Evolutionary conservation across 2,329 filamentous ascomycete genomes (phyloP), one percentile per base, ranked within the genome.

Genomic region (Dactylella cylindrospora): DNA sequence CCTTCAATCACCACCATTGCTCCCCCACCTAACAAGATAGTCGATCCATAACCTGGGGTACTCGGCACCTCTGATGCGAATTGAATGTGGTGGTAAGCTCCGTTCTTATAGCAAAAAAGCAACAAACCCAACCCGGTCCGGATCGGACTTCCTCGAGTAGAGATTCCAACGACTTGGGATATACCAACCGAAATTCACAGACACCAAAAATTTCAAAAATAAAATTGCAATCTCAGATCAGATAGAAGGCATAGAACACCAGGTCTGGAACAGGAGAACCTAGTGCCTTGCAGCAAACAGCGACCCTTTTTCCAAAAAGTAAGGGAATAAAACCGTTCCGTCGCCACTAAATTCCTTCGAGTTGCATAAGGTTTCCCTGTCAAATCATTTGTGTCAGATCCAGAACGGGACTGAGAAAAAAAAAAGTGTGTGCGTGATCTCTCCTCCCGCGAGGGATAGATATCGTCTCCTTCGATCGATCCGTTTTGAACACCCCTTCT

Each of bases 271-370:
- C 47, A 53, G 55, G 55, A 53, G 54, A 61, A 53, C 55, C 47
- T 52, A 49, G 55, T 61, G 53, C 55, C 55, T n/a, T 61, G 55
- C 55, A 61, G 55, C 33, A 38, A 19, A 38, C n/a, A n/a, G n/a
- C n/a, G n/a, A n/a, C n/a, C n/a, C n/a, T n/a, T n/a, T n/a, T n/a
- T n/a, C n/a, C n/a, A n/a, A n/a, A n/a, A n/a, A n/a, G n/a, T n/a
- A n/a, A n/a, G n/a, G n/a, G n/a, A n/a, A n/a, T n/a, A n/a, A n/a
- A n/a, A n/a, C n/a, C n/a, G n/a, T n/a, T n/a, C n/a, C n/a, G n/a
- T n/a, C n/a, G n/a, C n/a, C n/a, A n/a, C n/a, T n/a, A n/a, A n/a
- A n/a, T n/a, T n/a, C n/a, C n/a, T n/a, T n/a, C n/a, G n/a, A n/a
- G n/a, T n/a, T n/a, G n/a, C n/a, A n/a, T n/a, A n/a, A n/a, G n/a